Evolutionary conservation across 768 basidiomycete genomes (phyloP).

Genomic region (Hericium rajendrae): DNA sequence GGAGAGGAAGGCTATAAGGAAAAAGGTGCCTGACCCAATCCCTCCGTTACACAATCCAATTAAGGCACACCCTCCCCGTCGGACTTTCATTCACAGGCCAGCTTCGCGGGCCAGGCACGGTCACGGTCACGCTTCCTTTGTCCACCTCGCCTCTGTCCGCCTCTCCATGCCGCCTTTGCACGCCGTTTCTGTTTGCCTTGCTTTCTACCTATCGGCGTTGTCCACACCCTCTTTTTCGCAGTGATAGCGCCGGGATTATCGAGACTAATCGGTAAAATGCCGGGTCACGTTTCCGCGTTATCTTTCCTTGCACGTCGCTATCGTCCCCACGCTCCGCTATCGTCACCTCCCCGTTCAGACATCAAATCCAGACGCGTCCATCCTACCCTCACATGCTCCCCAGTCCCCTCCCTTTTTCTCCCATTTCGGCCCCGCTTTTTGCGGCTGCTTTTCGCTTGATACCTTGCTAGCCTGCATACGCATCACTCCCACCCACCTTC

Average conservation of each 20-base stretch:
- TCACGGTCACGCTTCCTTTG: not conserved
- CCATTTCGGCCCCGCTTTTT: not conserved
- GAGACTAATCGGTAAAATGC: not conserved
- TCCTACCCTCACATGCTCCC: not conserved
- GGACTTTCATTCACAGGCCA: not conserved
- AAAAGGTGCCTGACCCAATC: slow-evolving; percentile 4
- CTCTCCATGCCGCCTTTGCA: not conserved
- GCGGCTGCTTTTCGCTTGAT: not conserved
- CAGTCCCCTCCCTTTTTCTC: not conserved
- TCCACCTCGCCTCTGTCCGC: not conserved
- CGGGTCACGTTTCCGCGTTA: not conserved
- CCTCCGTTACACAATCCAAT: not conserved
- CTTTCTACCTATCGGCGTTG: not conserved
- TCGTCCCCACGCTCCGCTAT: not conserved
- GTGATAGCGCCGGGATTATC: not conserved
- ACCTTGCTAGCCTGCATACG: not conserved
- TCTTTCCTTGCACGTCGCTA: not conserved
- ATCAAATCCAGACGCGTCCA: not conserved
- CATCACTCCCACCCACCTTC: not conserved
- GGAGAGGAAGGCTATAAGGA: slow-evolving; percentile 1
- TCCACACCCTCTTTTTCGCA: not conserved
- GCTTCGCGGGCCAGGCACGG: not conserved
- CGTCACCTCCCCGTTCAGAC: not conserved
- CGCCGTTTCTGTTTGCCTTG: not conserved
- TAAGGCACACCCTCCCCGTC: not conserved